A percentile compares a stretch with the other conserved stretches of the same genome.
phyloP scores from a whole-genome alignment of 345 rosid species.

The Sisymbrium irio region DNA sequence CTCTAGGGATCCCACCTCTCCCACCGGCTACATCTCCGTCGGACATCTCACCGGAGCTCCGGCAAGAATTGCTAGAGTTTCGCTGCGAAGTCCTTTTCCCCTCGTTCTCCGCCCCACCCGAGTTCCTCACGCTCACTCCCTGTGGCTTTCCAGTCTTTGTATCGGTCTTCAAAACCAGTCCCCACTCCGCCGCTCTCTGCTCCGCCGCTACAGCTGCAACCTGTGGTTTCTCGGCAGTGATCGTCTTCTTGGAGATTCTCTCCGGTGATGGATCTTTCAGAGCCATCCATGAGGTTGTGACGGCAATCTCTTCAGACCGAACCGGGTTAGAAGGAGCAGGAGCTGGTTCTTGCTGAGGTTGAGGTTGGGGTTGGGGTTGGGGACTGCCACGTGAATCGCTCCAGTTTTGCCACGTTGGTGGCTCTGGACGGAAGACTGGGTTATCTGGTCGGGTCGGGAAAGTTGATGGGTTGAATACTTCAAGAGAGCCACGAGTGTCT shows the following conservation, averaged over 20 bases:
- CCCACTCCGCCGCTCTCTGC: constrained; percentile 98
- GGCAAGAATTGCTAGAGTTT: constrained; percentile 64
- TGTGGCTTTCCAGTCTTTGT: constrained; percentile 80
- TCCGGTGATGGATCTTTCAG: constrained; percentile 48
- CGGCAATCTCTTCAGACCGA: constrained; percentile 46
- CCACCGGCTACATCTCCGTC: constrained; percentile 46
- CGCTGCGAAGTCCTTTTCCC: constrained; percentile 50
- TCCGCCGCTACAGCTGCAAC: constrained; percentile 58
- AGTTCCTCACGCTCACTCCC: constrained; percentile 67
- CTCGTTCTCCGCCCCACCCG: constrained; percentile 66
- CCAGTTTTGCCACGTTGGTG: constrained; percentile 52
- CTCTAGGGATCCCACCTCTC: constrained; percentile 57
- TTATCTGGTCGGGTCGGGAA: constrained; percentile 49
- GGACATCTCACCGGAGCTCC: constrained; percentile 69
- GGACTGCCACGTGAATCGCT: constrained; percentile 38
- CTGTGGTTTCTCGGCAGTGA: constrained; percentile 23
- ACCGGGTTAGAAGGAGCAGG: constrained; percentile 38
- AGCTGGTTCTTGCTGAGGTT: constrained; percentile 22
- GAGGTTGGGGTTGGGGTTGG: background rate
- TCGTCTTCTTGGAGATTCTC: constrained; percentile 13
- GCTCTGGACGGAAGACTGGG: constrained; percentile 47
- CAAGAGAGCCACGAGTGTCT: constrained; percentile 83
- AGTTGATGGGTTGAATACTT: constrained; percentile 74
- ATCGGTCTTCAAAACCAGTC: constrained; percentile 76
- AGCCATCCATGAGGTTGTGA: constrained; percentile 94